phyloP scores from a whole-genome alignment of 2,329 filamentous ascomycete genomes.

The Ceratocystis lukuohia region DNA sequence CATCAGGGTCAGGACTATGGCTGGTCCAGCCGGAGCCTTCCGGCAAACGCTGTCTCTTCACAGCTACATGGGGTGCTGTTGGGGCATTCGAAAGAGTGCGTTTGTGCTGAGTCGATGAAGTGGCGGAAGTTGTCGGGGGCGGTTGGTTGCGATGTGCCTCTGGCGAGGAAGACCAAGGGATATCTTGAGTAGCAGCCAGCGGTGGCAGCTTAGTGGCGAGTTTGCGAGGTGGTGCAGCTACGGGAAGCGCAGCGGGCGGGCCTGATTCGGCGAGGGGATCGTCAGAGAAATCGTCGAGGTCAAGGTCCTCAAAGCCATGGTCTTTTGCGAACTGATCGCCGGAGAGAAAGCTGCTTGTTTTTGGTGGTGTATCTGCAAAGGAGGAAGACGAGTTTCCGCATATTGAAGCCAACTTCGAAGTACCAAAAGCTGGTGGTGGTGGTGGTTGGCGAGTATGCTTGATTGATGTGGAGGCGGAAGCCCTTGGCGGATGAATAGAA shows the following conservation, averaged over 20 bases:
- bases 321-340: conserved; percentile 16
- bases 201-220: conserved; percentile 12
- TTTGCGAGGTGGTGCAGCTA: conserved; percentile 2
- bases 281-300: conserved; percentile 17
- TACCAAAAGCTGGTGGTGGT: neutral
- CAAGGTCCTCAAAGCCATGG: conserved; percentile 18
- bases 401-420: conserved; percentile 14
- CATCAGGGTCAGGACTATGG: neutral
- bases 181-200: neutral
- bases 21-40: neutral
- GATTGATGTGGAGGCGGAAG: neutral
- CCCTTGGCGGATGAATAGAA: neutral
- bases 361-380: conserved; percentile 5
- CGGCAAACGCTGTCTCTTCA: conserved; percentile 14
- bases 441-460: neutral
- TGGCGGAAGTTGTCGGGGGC: neutral
- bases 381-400: conserved; percentile 8
- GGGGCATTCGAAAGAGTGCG: conserved; percentile 1
- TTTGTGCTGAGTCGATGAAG: neutral
- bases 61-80: neutral
- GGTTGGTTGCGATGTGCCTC: neutral
- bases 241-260: conserved; percentile 11
- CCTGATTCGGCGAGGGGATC: conserved; percentile 16
- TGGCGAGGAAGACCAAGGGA: conserved; percentile 9
- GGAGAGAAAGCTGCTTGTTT: neutral